Conservation (phyloP, 1,284 basidiomycete genomes). For the Cronartium ribicola region DNA sequence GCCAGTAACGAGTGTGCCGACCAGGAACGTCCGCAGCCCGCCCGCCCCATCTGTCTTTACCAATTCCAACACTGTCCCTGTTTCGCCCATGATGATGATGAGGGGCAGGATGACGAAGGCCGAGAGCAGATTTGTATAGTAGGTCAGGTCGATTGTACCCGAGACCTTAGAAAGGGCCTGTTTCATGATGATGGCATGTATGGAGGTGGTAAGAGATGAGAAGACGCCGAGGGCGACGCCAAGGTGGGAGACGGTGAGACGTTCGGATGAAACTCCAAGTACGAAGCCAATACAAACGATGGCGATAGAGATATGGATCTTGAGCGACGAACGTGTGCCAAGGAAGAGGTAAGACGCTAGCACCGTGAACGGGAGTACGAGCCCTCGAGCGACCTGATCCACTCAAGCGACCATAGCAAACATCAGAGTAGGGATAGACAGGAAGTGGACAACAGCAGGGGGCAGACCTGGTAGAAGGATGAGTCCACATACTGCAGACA, state of each 20-base stretch:
- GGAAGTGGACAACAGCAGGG: neutral
- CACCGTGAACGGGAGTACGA: conserved; percentile 78
- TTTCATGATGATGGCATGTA: conserved; percentile 82
- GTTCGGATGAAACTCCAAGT: conserved; percentile 61
- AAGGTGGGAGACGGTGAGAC: conserved; percentile 50
- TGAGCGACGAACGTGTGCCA: conserved; percentile 50
- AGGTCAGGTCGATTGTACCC: conserved; percentile 70
- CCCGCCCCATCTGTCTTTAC: conserved; percentile 57
- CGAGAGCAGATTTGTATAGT: conserved; percentile 76
- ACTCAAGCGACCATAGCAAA: conserved; percentile 24
- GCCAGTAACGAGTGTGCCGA: conserved; percentile 72
- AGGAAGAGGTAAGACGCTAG: conserved; percentile 69
- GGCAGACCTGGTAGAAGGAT: conserved; percentile 22
- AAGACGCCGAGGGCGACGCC: conserved; percentile 71
- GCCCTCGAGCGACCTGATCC: conserved; percentile 76
- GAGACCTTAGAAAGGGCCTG: conserved; percentile 67
- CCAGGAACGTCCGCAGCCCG: conserved; percentile 64
- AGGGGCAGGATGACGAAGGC: conserved; percentile 63
- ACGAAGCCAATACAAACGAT: conserved; percentile 79
- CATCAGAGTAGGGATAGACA: conserved; percentile 53
- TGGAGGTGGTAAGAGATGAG: conserved; percentile 69
- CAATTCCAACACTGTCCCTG: conserved; percentile 60
- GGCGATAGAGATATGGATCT: conserved; percentile 60
- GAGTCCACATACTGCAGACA: conserved; percentile 57
- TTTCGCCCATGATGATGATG: conserved; percentile 67